Evolutionary conservation across 805 yeast genomes (phyloP), one percentile per base, ranked within the genome.

Genomic region (Brettanomyces naardenensis): DNA sequence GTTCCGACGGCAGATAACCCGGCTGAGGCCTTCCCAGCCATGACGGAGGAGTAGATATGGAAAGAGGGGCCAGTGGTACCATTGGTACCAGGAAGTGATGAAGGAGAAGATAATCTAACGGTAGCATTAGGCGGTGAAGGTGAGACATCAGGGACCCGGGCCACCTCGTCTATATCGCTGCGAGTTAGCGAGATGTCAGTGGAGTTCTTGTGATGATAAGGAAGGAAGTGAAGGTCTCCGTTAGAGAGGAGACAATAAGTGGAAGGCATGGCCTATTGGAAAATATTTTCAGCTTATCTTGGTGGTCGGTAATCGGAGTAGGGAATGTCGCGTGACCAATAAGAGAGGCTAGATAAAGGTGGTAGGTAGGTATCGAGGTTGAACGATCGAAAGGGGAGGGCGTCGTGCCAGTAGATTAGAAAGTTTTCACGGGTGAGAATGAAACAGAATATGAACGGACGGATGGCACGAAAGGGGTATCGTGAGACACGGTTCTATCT

Each of bases 161-260:
- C 18, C 19, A 15, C 33, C 19, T 30, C 33, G 6, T 21, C 34
- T 11, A 31, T 20, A n/a, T 31, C 34, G n/a, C 34, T 31, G 10
- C 34, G 34, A 7, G 34, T 31, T 13, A 31, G 26, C 13, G 34
- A 31, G 13, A 31, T 31, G 17, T 31, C 34, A 5, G 34, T 31
- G 9, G 34, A 19, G n/a, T 31, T 31, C 14, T n/a, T 13, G 19
- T 31, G 22, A 13, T 44, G 39, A 20, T 45, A 46, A 4, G 51
- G 51, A 5, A 46, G 28, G 17, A 46, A 46, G 30, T 45, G 49
- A 10, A 46, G 36, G 28, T 43, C 45, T 9, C 46, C 46, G 26
- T 43, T 41, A 5, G 49, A 45, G 31, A 46, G 28, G 4, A 46
- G 34, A 22, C 51, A 46, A 28, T 43, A 46, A 4, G 46, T 34